Base-by-base conservation (phyloP, 2,329 filamentous ascomycete species). In the Byssochlamys sp. region DNA sequence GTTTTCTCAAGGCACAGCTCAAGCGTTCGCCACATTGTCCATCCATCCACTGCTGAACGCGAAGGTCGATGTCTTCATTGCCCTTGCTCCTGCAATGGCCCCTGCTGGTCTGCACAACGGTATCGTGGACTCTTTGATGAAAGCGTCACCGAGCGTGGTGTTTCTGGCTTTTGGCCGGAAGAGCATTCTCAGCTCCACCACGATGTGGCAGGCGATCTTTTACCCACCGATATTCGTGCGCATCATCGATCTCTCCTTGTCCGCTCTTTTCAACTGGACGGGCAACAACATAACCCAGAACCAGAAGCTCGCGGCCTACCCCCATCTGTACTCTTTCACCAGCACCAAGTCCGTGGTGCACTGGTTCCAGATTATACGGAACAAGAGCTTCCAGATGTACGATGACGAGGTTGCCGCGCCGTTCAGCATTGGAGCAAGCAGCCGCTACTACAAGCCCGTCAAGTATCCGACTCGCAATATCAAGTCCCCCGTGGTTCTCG, bases 351-450 rank as follows among this genome's bases (percentile, higher is more conserved):
- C 87, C 24, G 91, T 99, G 7, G 94, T 99, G 0, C 94, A 99
- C 71, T 99, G 94, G 94, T 99, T 99, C 72, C 94, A 99, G 71
- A 96, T 99, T 69, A 99, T 99, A 66, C 87, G 94, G 62, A 96
- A 92, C 67, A 89, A 90, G 66, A 91, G 85, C 27, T 97, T 99
- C 73, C 94, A 99, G 73, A 96, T 99, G 89, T 97, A 91, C 72
- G 94, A 99, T 69, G 94, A 99, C 69, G 92, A 97, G 66, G 83
- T 94, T 0, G 88, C 91, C 58, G 86, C 87, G 28, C 87, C 87
- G 0, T 78, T 95, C 59, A 84, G 85, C 56, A 78, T 91, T 39
- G 83, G 82, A 25, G 85, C 85, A 3, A 82, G 82, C 56, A 86
- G 83, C 67, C 91, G 92, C 66, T 96, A 95, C 75, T 96, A 95